Conservation (phyloP, 441 rosid species). For the Erodium texanum region DNA sequence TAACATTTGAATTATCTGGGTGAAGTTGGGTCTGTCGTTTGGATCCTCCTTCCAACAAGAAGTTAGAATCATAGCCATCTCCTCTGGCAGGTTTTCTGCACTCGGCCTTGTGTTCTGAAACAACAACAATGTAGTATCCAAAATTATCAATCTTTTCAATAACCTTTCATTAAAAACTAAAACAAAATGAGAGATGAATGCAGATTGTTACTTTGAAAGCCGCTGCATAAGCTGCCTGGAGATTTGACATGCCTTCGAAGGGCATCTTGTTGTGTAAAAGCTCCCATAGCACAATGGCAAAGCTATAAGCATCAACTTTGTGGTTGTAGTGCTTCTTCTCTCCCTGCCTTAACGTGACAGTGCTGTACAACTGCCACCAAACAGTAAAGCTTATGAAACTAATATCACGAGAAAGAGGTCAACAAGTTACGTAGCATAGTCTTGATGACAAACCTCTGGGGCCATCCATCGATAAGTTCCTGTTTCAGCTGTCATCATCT, state of each 20-base stretch:
- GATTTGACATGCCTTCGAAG: conserved; percentile 62
- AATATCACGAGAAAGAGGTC: background rate
- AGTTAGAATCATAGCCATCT: conserved; percentile 41
- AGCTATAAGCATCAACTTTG: conserved; percentile 59
- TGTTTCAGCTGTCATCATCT: conserved; percentile 69
- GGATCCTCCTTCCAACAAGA: conserved; percentile 74
- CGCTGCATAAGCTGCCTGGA: conserved; percentile 66
- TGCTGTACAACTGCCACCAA: conserved; percentile 50
- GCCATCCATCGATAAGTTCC: conserved; percentile 41
- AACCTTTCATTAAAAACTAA: background rate
- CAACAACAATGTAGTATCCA: background rate
- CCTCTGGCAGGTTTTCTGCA: conserved; percentile 51
- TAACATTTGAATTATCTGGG: conserved; percentile 50
- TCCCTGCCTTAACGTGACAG: conserved; percentile 51
- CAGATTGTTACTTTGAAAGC: conserved; percentile 40
- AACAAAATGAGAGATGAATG: background rate
- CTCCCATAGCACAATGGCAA: conserved; percentile 57
- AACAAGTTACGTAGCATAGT: background rate
- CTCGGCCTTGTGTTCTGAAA: conserved; percentile 59
- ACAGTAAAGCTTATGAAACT: background rate
- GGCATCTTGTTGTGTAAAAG: conserved; percentile 52
- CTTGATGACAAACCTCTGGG: conserved; percentile 29
- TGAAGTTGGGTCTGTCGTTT: conserved; percentile 50
- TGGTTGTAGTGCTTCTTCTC: conserved; percentile 69
- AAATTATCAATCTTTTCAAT: background rate